Evolutionary conservation across 176 grass and related monocot genomes (phyloP).

Genomic region (Phyllostachys edulis): DNA sequence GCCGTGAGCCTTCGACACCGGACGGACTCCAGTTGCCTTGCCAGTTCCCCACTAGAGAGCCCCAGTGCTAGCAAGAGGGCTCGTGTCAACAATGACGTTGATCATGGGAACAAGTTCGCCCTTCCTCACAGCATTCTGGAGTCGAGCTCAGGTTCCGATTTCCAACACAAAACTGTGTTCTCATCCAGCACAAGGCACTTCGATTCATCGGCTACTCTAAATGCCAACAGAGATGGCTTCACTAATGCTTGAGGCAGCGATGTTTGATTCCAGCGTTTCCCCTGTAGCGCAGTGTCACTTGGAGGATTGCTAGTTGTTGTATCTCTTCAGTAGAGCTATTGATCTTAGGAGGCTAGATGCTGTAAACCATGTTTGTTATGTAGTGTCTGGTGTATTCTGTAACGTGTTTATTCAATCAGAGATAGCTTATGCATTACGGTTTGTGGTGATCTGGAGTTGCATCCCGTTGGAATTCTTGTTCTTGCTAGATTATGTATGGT

Average conservation of each 20-base stretch:
- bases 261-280: background rate
- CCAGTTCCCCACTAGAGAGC: constrained; percentile 10
- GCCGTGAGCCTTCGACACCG: constrained; percentile 16
- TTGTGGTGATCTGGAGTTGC: background rate
- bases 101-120: background rate
- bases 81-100: background rate
- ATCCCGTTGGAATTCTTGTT: background rate
- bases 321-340: background rate
- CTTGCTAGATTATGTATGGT: background rate
- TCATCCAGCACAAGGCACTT: background rate
- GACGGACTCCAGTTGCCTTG: constrained; percentile 37
- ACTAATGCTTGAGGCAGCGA: constrained; percentile 29
- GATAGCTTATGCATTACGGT: background rate
- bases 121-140: constrained; percentile 16
- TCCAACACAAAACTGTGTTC: constrained; percentile 9
- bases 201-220: background rate
- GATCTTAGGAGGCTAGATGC: background rate
- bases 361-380: background rate
- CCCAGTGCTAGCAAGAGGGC: constrained; percentile 34
- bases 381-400: background rate
- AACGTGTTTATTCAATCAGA: background rate
- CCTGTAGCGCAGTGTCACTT: background rate
- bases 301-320: background rate
- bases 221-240: background rate
- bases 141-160: constrained; percentile 19